These are phyloP conservation scores for Sherardia arvensis DNA, from an alignment of 257 asterid genomes.

Conservation along the genomic window DNA sequence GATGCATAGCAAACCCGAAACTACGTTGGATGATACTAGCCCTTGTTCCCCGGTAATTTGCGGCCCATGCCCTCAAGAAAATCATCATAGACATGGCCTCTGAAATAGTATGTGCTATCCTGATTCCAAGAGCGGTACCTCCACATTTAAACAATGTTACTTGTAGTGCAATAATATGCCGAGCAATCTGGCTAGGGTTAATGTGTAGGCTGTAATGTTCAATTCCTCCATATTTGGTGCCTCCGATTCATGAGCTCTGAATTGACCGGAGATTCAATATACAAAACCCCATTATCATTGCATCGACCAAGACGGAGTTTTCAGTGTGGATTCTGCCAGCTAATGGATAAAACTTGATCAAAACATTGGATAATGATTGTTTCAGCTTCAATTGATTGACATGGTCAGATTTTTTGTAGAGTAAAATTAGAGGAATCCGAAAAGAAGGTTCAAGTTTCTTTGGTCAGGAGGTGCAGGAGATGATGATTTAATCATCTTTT, in stretches of 20 bases:
- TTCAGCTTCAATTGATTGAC: not conserved
- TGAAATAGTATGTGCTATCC: constrained; percentile 26
- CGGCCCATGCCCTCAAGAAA: constrained; percentile 35
- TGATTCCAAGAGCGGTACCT: constrained; percentile 23
- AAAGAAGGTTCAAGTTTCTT: not conserved
- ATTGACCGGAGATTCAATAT: constrained; percentile 19
- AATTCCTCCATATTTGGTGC: constrained; percentile 4
- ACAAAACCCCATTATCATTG: constrained; percentile 27
- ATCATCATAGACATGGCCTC: constrained; percentile 23
- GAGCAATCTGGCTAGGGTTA: not conserved
- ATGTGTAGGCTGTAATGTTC: not conserved
- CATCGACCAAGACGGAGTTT: constrained; percentile 19
- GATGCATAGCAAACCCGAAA: constrained; percentile 13
- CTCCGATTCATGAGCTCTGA: constrained; percentile 1
- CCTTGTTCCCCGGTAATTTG: not conserved
- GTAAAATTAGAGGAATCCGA: not conserved
- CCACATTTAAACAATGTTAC: constrained; percentile 27
- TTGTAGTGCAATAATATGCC: constrained; percentile 20
- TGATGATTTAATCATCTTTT: no score
- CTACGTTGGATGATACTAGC: not conserved
- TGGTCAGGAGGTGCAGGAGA: no score
- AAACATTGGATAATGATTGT: not conserved
- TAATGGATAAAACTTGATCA: constrained; percentile 20
- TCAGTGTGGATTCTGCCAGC: constrained; percentile 22
- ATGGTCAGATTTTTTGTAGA: not conserved